Evolutionary conservation across 2,329 filamentous ascomycete species (phyloP).

Genomic region (Harringtonia lauricola): DNA sequence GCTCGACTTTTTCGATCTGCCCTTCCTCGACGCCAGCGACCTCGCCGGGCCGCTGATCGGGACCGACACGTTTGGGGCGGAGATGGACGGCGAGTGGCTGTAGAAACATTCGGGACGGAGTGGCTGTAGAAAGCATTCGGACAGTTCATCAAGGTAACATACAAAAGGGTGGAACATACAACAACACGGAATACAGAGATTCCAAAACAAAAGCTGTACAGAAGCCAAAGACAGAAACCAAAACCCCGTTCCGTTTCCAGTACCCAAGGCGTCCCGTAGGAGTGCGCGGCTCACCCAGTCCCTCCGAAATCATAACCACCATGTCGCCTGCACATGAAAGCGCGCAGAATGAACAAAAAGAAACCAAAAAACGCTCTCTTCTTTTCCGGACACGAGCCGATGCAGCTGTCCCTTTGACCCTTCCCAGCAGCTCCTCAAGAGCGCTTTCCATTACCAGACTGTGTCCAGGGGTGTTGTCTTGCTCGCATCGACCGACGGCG

Average conservation of each 20-base stretch:
- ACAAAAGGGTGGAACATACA: too few relatives aligned
- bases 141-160: too few relatives aligned
- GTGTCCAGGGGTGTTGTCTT: too few relatives aligned
- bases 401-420: neutral
- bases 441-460: neutral
- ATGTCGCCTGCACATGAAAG: too few relatives aligned
- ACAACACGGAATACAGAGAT: too few relatives aligned
- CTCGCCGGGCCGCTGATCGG: neutral
- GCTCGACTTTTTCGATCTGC: constrained; percentile 4
- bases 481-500: neutral
- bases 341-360: too few relatives aligned
- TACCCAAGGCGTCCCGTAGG: neutral
- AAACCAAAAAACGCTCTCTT: neutral
- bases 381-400: neutral
- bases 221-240: neutral
- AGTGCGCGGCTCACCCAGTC: too few relatives aligned
- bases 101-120: too few relatives aligned
- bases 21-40: constrained; percentile 2
- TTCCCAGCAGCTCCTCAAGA: constrained; percentile 7
- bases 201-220: neutral
- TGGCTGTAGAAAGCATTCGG: too few relatives aligned
- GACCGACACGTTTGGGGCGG: constrained; percentile 2
- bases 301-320: too few relatives aligned
- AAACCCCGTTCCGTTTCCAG: neutral
- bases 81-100: constrained; percentile 5